Conservation (phyloP, 768 basidiomycete genomes). For the Mycena belliarum region DNA sequence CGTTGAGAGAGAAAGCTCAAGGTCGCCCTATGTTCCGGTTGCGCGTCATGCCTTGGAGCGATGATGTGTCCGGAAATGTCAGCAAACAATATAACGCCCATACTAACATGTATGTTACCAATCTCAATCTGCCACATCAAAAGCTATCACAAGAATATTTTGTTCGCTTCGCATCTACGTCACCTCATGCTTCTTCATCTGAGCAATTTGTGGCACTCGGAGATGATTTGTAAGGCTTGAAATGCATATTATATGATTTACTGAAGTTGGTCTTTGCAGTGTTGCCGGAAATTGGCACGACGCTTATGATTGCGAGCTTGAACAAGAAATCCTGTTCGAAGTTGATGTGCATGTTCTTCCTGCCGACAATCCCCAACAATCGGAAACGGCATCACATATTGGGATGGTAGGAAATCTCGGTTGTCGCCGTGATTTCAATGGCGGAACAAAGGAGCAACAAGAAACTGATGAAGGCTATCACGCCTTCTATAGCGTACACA, state of each 20-base stretch:
- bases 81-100: conserved; percentile 38
- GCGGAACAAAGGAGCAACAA: conserved; percentile 23
- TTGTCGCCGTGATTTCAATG: conserved; percentile 27
- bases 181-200: conserved; percentile 28
- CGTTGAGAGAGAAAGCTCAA: conserved; percentile 7
- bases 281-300: conserved; percentile 17
- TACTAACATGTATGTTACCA: conserved; percentile 34
- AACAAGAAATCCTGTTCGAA: conserved; percentile 28
- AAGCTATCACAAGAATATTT: conserved; percentile 32
- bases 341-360: conserved; percentile 28
- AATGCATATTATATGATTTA: neutral
- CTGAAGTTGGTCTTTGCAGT: too few relatives aligned
- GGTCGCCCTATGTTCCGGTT: conserved; percentile 17
- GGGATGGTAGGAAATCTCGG: conserved; percentile 26
- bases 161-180: conserved; percentile 34
- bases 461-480: conserved; percentile 21
- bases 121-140: conserved; percentile 30
- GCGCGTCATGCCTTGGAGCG: conserved; percentile 12
- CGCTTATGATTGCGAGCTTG: conserved; percentile 29
- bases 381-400: conserved; percentile 28
- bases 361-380: conserved; percentile 36
- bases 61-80: conserved; percentile 9
- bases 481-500: neutral
- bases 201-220: conserved; percentile 33
- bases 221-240: conserved; percentile 15